Base-by-base conservation (phyloP, 441 rosid genomes). In the Metrosideros polymorpha region DNA sequence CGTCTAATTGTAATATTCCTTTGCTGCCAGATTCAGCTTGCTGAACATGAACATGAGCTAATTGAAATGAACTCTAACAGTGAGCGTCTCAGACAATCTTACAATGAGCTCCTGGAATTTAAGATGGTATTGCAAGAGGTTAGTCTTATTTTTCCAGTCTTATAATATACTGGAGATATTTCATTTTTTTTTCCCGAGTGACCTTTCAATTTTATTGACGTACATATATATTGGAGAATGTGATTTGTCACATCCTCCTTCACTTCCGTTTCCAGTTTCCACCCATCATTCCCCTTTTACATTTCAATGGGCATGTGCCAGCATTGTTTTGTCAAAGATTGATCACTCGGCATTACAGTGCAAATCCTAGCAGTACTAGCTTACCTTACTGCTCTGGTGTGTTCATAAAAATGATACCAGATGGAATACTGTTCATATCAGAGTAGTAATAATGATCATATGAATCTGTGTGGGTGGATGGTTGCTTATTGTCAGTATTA, bases 81-180 rank as follows among this genome's bases (percentile, higher is more conserved):
- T 90, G 99, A 94, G 93, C 94, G 92, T 92, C 99, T 98, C 91
- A 95, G 91, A 85, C 96, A 94, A 86, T 91, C 97, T 30, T 95
- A 92, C 90, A 97, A 97, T 89, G 99, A 97, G 92, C 99, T 98
- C 76, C 91, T 98, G 63, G 99, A 98, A 93, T 98, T 97, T 92
- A 98, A 95, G 91, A 92, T 97, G 89, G 99, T 97, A 84, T 91
- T 96, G 93, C 95, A 97, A 90, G 96, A 97, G 96, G 99, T 96
- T 75, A 42, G 82, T 75, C 49, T 75, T 49, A 75, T 39, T 75
- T 75, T 75, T 75, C 17, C n/a, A 39, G 82, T 75, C 82, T 75
- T 75, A 42, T 19, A 61, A 61, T 61, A 30, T 63, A 30, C 24
- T 35, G 82, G 82, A 42, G 49, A 12, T 39, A 75, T 43, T 66